Evolutionary conservation across 1,284 basidiomycete species (phyloP), one percentile per base, ranked within the genome.

Genomic region (Peniophora sp.): DNA sequence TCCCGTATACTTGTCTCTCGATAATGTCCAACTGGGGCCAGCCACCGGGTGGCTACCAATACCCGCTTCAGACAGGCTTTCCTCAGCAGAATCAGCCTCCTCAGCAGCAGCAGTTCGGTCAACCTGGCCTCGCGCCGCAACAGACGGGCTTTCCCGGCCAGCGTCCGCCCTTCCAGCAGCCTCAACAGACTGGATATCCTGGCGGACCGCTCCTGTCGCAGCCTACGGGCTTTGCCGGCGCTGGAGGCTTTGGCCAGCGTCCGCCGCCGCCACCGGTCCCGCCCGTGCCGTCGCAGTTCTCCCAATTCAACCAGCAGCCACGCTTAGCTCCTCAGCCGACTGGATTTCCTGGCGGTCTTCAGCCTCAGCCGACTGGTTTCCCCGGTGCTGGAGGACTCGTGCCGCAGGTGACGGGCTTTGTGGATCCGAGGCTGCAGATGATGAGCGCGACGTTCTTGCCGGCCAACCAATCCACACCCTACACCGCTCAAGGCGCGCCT

Each of bases 361-460:
- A 67, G 9, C 68, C 79, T 17, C 81, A 86, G 61, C 70, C 69
- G 11, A 83, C 83, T 6, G 83, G 83, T 2, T 86, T 78, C 58
- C 69, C 67, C 16, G 73, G 73, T 24, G 68, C 69, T 39, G 61
- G 66, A 38, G 67, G 67, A n/a, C 73, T 92, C 46, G 72, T 86
- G 9, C 75, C 89, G 16, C 92, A 93, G 61, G 70, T 77, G 45
- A 94, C 91, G 2, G 92, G 92, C n/a, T 89, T 77, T 59, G 74
- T 89, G 52, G 91, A 93, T 67, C 92, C 91, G 3, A 74, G 89
- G 34, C 70, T 92, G 54, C 80, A 81, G 65, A 83, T 92, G 78
- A 92, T 96, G 85, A 83, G 85, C 24, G 86, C 72, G 58, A 84
- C 85, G 0, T 94, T 96, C 69, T 86, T 96, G 77, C 91, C 87